These are phyloP conservation scores for Paecilomyces variotii DNA, from an alignment of 2,329 filamentous ascomycete genomes.

Conservation along the genomic window DNA sequence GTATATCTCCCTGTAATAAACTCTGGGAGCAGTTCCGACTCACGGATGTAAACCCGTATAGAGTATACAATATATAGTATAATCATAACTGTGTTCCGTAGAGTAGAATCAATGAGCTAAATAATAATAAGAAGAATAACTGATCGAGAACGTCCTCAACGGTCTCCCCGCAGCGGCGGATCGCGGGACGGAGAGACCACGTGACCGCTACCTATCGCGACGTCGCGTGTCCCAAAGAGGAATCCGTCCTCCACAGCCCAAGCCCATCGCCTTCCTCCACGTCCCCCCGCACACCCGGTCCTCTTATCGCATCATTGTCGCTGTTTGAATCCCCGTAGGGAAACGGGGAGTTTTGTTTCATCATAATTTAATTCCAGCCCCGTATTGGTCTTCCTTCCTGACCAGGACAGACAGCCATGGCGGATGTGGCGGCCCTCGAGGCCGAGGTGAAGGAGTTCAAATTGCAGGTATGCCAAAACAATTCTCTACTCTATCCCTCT, in stretches of 20 bases:
- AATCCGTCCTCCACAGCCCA: not conserved
- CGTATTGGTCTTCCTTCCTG: not conserved
- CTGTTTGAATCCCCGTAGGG: not conserved
- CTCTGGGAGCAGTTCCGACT: not conserved
- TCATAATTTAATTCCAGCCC: not conserved
- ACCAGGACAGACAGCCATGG: not conserved
- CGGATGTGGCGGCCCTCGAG: conserved; percentile 36
- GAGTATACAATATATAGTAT: too few species aligned
- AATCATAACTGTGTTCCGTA: too few species aligned
- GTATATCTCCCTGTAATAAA: not conserved
- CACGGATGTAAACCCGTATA: not conserved
- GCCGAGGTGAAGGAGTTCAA: conserved; percentile 52
- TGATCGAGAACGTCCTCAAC: not conserved
- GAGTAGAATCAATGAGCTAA: too few species aligned
- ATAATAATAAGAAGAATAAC: too few species aligned
- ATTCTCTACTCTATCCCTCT: not conserved
- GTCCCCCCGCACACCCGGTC: not conserved
- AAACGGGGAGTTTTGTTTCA: not conserved
- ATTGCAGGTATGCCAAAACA: conserved; percentile 40
- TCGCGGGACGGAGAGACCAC: not conserved
- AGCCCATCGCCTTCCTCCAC: not conserved
- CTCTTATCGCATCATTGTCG: not conserved
- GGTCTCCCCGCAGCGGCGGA: not conserved
- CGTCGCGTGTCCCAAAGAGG: not conserved
- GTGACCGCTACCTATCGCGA: not conserved